Percentiles rank a stretch among this genome's conserved stretches.
Conservation (phyloP, 768 basidiomycete species). For the Mycena sanguinolenta region DNA sequence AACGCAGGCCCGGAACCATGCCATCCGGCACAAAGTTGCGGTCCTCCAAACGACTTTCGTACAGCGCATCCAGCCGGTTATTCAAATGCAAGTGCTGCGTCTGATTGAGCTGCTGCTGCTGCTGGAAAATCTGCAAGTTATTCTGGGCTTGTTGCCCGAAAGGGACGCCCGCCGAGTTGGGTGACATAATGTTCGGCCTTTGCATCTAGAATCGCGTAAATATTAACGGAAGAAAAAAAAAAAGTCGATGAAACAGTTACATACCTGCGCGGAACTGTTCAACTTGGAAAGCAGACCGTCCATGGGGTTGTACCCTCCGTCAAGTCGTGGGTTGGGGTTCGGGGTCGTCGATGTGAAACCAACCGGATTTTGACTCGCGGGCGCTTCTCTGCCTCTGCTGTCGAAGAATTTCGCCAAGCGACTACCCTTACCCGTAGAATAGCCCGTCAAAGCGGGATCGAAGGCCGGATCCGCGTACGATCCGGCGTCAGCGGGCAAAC, state of each 20-base stretch:
- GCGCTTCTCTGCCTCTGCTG: conserved; percentile 68
- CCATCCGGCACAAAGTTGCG: conserved; percentile 86
- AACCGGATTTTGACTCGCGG: conserved; percentile 48
- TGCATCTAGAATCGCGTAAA: conserved; percentile 43
- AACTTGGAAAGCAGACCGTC: conserved; percentile 89
- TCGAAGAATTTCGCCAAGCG: conserved; percentile 92
- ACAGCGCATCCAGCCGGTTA: conserved; percentile 75
- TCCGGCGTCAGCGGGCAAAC: conserved; percentile 29
- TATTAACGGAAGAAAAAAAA: conserved; percentile 1
- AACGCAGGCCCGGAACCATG: conserved; percentile 87
- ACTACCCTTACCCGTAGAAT: conserved; percentile 77
- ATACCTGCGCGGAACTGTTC: conserved; percentile 81
- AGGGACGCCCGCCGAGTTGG: conserved; percentile 42
- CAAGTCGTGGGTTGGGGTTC: conserved; percentile 61
- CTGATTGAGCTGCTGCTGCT: conserved; percentile 62
- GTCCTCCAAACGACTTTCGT: conserved; percentile 82
- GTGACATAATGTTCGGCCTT: conserved; percentile 44
- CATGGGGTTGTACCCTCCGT: conserved; percentile 57
- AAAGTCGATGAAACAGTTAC: conserved; percentile 49
- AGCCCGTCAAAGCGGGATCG: conserved; percentile 55
- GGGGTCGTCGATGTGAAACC: conserved; percentile 61
- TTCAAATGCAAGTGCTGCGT: conserved; percentile 57
- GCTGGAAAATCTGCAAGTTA: conserved; percentile 54
- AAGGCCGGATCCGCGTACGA: conserved; percentile 33
- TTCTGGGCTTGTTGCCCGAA: conserved; percentile 53